Evolutionary conservation across 768 basidiomycete species (phyloP).

Genomic region (Sporobolomyces pararoseus): DNA sequence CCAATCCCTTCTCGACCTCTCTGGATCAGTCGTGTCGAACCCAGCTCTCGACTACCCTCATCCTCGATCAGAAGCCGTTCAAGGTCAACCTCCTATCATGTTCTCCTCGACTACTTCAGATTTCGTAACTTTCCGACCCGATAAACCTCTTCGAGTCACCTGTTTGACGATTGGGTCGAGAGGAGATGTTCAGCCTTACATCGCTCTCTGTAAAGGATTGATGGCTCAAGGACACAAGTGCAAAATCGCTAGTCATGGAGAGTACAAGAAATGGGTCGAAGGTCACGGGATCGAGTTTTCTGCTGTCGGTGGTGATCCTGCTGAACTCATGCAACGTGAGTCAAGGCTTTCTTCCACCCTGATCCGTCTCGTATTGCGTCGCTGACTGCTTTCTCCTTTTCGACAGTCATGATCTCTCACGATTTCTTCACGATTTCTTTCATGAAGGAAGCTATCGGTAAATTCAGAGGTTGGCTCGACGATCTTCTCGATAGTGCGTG

Average conservation of each 20-base stretch:
- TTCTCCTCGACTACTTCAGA: slow-evolving; percentile 94
- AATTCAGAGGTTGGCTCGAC: slow-evolving; percentile 98
- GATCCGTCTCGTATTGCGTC: neutral
- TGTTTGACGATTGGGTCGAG: slow-evolving; percentile 93
- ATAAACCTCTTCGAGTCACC: slow-evolving; percentile 77
- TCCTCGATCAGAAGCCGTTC: slow-evolving; percentile 35
- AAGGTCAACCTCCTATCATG: slow-evolving; percentile 65
- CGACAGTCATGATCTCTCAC: slow-evolving; percentile 86
- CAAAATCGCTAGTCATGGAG: slow-evolving; percentile 89
- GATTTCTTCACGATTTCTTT: slow-evolving; percentile 96
- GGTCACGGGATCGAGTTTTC: slow-evolving; percentile 88
- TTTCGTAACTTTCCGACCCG: slow-evolving; percentile 92
- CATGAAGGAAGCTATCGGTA: slow-evolving; percentile 72
- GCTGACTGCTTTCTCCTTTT: neutral
- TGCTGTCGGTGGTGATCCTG: slow-evolving; percentile 92
- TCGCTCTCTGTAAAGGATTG: slow-evolving; percentile 85
- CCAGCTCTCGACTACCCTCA: slow-evolving; percentile 33
- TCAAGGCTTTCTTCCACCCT: neutral
- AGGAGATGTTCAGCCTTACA: slow-evolving; percentile 97
- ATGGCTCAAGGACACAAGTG: slow-evolving; percentile 83
- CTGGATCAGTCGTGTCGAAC: slow-evolving; percentile 51
- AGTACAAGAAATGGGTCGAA: slow-evolving; percentile 79
- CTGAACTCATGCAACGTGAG: slow-evolving; percentile 76
- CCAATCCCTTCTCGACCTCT: slow-evolving; percentile 79
- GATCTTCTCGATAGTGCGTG: slow-evolving; percentile 91